A percentile compares a stretch with the other conserved stretches of the same genome.
Evolutionary conservation across 139 green algal species (phyloP).

Genomic region (Closterium sp.): DNA sequence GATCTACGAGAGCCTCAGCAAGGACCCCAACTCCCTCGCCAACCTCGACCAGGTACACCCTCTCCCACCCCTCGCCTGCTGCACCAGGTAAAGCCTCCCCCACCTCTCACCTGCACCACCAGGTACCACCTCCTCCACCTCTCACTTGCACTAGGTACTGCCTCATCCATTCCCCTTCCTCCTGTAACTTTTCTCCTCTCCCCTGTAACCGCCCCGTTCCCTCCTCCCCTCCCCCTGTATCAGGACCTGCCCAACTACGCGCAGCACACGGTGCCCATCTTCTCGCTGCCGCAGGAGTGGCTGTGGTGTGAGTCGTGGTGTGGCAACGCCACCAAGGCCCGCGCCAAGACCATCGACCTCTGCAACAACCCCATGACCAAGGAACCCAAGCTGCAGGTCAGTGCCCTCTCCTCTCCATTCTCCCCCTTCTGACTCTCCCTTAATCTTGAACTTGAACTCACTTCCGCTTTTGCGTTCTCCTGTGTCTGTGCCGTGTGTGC

Average conservation of each 20-base stretch:
- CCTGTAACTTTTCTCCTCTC: background rate
- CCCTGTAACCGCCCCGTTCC: slow-evolving; percentile 55
- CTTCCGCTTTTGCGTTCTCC: background rate
- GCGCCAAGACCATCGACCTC: slow-evolving; percentile 97
- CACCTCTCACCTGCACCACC: too few relatives aligned
- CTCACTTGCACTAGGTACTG: too few relatives aligned
- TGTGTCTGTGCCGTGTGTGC: too few relatives aligned
- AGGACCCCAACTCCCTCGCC: slow-evolving; percentile 91
- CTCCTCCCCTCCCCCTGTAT: background rate
- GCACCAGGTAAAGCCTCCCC: too few relatives aligned
- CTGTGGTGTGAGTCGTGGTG: slow-evolving; percentile 99
- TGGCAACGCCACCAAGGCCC: slow-evolving; percentile 83
- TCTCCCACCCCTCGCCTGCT: background rate
- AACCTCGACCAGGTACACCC: slow-evolving; percentile 75
- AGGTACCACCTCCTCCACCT: background rate
- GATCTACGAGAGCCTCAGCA: slow-evolving; percentile 90
- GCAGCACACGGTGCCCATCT: slow-evolving; percentile 88
- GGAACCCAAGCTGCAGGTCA: slow-evolving; percentile 90
- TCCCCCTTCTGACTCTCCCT: too few relatives aligned
- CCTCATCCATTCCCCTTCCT: background rate
- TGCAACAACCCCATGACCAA: slow-evolving; percentile 99
- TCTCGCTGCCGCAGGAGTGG: slow-evolving; percentile 88
- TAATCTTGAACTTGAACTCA: too few relatives aligned
- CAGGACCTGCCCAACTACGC: slow-evolving; percentile 99
- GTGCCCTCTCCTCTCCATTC: background rate